phyloP scores from a whole-genome alignment of 805 yeast genomes.

The Metschnikowia drakensbergensis region DNA sequence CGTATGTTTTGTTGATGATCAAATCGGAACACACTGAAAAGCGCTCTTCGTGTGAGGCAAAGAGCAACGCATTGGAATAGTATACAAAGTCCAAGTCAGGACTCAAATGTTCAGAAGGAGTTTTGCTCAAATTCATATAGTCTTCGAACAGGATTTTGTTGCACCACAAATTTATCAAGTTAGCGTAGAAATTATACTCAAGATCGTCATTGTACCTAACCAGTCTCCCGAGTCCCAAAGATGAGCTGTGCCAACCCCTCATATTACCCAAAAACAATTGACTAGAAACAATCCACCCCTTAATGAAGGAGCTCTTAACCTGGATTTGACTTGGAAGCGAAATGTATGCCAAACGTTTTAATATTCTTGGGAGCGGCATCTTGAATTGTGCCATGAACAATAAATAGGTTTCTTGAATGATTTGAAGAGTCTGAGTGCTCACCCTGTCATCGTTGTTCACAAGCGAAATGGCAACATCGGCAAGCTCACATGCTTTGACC shows the following conservation, averaged over 20 bases:
- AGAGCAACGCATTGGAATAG: conserved; percentile 14
- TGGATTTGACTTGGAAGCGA: conserved; percentile 5
- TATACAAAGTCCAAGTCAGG: conserved; percentile 16
- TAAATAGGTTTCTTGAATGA: conserved; percentile 41
- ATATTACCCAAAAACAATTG: conserved; percentile 12
- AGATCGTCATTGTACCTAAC: conserved; percentile 7
- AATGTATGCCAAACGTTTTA: conserved; percentile 19
- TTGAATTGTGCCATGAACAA: conserved; percentile 38
- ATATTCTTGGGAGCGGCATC: conserved; percentile 36
- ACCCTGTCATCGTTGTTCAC: conserved; percentile 31
- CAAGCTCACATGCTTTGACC: conserved; percentile 38
- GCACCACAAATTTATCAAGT: conserved; percentile 11
- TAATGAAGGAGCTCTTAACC: conserved; percentile 7
- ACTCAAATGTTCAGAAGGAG: neutral
- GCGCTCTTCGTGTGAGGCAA: conserved; percentile 15
- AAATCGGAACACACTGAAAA: conserved; percentile 18
- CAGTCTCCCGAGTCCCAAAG: conserved; percentile 9
- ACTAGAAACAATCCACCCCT: conserved; percentile 7
- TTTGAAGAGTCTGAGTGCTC: conserved; percentile 32
- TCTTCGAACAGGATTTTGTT: conserved; percentile 7
- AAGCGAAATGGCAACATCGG: conserved; percentile 37
- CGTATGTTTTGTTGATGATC: conserved; percentile 15
- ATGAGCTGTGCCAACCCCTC: conserved; percentile 12
- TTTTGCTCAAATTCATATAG: conserved; percentile 5
- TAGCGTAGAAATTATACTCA: conserved; percentile 5